These are phyloP conservation scores for Xylaria castorea DNA, from an alignment of 495 filamentous ascomycete genomes.

Conservation along the genomic window DNA sequence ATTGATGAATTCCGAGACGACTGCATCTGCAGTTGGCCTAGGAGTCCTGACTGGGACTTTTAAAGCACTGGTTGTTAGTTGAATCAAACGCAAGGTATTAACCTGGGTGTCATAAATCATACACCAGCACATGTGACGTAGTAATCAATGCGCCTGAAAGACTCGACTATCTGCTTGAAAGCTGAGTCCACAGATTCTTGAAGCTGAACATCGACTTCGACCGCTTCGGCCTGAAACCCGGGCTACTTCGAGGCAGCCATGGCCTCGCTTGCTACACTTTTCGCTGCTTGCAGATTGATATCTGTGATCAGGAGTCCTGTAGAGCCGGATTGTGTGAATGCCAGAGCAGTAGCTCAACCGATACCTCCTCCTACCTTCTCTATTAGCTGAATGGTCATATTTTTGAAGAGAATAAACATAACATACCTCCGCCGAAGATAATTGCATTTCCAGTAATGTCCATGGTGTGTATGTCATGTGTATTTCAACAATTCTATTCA, in stretches of 20 bases:
- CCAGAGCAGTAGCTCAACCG: constrained; percentile 39
- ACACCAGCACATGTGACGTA: constrained; percentile 48
- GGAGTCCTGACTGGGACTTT: constrained; percentile 1
- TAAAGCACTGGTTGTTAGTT: not conserved
- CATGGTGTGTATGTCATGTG: not conserved
- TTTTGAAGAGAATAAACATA: not conserved
- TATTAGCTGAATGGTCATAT: not conserved
- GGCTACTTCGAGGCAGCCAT: constrained; percentile 38
- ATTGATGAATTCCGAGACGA: constrained; percentile 31
- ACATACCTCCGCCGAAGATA: constrained; percentile 4
- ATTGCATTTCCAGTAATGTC: not conserved
- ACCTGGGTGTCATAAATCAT: not conserved
- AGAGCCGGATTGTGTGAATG: constrained; percentile 46
- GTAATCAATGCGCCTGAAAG: constrained; percentile 49
- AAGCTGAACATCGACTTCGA: constrained; percentile 43
- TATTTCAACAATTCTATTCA: no score
- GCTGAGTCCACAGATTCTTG: constrained; percentile 42
- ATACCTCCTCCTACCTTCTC: constrained; percentile 37
- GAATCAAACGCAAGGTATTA: not conserved
- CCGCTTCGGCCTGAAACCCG: constrained; percentile 35
- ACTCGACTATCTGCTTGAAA: constrained; percentile 34
- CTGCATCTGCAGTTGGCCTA: constrained; percentile 12
- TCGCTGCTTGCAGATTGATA: constrained; percentile 39
- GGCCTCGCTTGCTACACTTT: constrained; percentile 35
- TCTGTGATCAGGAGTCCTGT: constrained; percentile 49